Percentiles rank a stretch among this genome's conserved stretches.
Conservation (phyloP, 345 rosid genomes). For the Linum usitatissimum region DNA sequence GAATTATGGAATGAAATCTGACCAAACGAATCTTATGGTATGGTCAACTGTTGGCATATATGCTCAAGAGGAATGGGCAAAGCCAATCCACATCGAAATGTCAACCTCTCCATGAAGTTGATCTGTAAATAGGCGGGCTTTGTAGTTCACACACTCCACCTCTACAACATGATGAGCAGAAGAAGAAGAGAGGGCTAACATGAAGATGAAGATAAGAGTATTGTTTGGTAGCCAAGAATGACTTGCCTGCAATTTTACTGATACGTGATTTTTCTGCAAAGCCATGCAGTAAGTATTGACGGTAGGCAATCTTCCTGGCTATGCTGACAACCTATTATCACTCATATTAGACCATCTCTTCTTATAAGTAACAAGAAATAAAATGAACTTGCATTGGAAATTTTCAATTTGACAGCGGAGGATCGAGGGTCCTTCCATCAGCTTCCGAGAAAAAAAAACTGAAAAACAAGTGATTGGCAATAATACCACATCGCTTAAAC, state of each 20-base stretch:
- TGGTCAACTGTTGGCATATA: background rate
- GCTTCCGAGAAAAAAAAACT: too few relatives aligned
- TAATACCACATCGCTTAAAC: too few relatives aligned
- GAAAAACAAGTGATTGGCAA: too few relatives aligned
- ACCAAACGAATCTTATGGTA: background rate
- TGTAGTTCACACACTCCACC: background rate
- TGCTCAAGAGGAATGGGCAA: background rate
- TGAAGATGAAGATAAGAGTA: conserved; percentile 1
- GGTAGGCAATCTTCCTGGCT: conserved; percentile 3
- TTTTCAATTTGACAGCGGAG: background rate
- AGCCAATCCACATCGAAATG: background rate
- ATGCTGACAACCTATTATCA: background rate
- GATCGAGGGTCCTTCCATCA: background rate
- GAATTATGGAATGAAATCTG: background rate
- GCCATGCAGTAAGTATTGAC: background rate
- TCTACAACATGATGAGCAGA: too few relatives aligned
- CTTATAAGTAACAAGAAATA: background rate
- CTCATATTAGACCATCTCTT: background rate
- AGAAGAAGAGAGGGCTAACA: conserved; percentile 3
- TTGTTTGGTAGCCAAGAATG: conserved; percentile 9
- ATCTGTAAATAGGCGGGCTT: background rate
- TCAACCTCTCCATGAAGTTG: too few relatives aligned
- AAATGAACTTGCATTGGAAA: too few relatives aligned
- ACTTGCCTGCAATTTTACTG: background rate
- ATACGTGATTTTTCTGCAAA: background rate